Percentiles rank a stretch among this genome's conserved stretches.
Evolutionary conservation across 2,329 filamentous ascomycete genomes (phyloP).

Genomic region (Colletotrichum gigasporum): DNA sequence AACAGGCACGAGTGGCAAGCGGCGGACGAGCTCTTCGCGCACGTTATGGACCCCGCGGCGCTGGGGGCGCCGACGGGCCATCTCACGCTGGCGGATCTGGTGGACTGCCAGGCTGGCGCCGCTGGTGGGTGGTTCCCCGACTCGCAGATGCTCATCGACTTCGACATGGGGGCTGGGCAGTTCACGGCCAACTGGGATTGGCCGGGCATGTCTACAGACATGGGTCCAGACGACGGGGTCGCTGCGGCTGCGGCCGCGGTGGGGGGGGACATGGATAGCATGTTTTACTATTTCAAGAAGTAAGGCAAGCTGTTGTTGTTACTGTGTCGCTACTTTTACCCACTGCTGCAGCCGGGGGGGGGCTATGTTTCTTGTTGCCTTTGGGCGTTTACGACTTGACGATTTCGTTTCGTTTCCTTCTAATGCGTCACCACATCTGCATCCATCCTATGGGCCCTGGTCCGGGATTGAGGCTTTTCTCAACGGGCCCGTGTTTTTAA

Average conservation of each 20-base stretch:
- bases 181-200: conserved; percentile 40
- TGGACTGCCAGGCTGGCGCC: conserved; percentile 35
- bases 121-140: conserved; percentile 37
- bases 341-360: too few species aligned
- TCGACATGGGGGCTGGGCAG: conserved; percentile 38
- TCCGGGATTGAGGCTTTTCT: neutral
- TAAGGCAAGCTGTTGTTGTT: neutral
- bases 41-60: conserved; percentile 33
- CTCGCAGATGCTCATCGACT: conserved; percentile 40
- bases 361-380: too few species aligned
- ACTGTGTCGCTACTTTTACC: too few species aligned
- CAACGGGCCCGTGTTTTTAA: neutral
- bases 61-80: conserved; percentile 33
- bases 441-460: too few species aligned
- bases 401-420: too few species aligned
- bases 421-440: too few species aligned
- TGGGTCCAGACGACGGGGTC: conserved; percentile 30
- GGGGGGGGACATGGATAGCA: conserved; percentile 34
- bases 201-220: conserved; percentile 31
- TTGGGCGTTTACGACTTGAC: too few species aligned
- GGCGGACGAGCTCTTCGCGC: conserved; percentile 35
- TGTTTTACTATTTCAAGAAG: conserved; percentile 27
- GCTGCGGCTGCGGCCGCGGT: conserved; percentile 17
- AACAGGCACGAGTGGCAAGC: conserved; percentile 38
- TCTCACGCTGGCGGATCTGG: conserved; percentile 35